Conservation (phyloP, 208 protist species). For the Leishmania tarentolae region DNA sequence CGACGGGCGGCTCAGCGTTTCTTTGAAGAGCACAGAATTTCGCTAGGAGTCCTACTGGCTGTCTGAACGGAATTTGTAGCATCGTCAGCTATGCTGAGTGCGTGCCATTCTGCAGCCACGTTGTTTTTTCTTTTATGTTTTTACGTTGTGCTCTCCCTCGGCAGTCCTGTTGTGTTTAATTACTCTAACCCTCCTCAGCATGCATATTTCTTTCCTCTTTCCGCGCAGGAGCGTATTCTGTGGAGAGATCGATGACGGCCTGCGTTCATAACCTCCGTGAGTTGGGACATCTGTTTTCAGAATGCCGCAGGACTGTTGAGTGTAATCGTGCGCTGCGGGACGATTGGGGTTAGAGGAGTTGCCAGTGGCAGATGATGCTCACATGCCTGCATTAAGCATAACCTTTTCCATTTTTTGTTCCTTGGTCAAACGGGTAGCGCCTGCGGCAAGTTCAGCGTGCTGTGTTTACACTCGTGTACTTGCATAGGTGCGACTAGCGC, state of each 20-base stretch:
- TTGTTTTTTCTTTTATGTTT: not conserved
- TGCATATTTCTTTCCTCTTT: not conserved
- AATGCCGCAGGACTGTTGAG: not conserved
- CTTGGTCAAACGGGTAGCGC: not conserved
- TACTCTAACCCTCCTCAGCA: not conserved
- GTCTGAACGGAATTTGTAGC: no score
- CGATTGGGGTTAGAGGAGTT: not conserved
- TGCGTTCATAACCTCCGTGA: not conserved
- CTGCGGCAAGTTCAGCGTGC: not conserved
- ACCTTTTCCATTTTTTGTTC: not conserved
- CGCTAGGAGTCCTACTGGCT: no score
- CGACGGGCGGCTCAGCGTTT: not conserved
- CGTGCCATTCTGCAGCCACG: not conserved
- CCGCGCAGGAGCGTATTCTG: not conserved
- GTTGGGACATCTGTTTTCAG: not conserved
- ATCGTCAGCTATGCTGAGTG: not conserved
- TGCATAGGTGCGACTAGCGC: not conserved
- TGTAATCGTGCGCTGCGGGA: not conserved
- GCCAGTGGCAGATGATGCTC: not conserved
- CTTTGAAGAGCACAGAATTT: no score
- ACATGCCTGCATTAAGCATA: not conserved
- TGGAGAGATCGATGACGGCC: not conserved
- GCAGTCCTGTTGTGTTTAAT: not conserved
- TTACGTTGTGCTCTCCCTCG: not conserved
- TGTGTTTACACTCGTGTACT: not conserved